Conservation (phyloP, 352 stramenopile species). For the Globisporangium recalcitrans region DNA sequence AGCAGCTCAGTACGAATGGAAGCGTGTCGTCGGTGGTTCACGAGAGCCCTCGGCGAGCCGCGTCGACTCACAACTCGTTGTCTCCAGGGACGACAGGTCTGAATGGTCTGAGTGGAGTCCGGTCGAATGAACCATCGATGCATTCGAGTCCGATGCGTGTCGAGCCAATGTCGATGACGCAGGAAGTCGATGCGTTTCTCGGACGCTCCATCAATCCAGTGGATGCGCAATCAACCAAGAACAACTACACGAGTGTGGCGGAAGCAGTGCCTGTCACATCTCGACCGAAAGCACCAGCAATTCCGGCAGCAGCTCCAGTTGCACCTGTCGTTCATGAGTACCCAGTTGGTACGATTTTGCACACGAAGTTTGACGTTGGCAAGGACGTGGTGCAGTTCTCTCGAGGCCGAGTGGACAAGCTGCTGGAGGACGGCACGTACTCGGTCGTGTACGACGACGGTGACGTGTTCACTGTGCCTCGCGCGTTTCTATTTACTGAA, state of each 20-base stretch:
- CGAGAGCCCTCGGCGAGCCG: not conserved
- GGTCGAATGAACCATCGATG: not conserved
- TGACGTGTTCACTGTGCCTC: conserved; percentile 39
- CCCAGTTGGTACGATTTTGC: conserved; percentile 28
- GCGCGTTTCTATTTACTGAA: conserved; percentile 42
- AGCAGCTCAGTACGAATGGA: not conserved
- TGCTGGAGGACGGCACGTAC: conserved; percentile 38
- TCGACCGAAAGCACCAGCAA: not conserved
- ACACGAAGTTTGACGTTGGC: conserved; percentile 38
- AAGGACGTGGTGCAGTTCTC: conserved; percentile 36
- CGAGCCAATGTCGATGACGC: conserved; percentile 7
- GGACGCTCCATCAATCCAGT: not conserved
- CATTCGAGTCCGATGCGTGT: conserved; percentile 9
- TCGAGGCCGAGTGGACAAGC: conserved; percentile 34
- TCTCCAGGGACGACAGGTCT: not conserved
- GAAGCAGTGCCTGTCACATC: not conserved
- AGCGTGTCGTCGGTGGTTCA: not conserved
- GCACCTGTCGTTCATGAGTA: conserved; percentile 23
- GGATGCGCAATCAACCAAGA: conserved; percentile 1
- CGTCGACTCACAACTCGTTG: conserved; percentile 4
- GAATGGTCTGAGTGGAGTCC: not conserved
- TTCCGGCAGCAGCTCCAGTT: not conserved
- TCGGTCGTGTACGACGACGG: conserved; percentile 53
- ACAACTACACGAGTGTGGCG: conserved; percentile 3
- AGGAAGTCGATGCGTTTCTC: conserved; percentile 13